Conservation (phyloP, 106 monocot species). For the Apostasia shenzhenica region DNA sequence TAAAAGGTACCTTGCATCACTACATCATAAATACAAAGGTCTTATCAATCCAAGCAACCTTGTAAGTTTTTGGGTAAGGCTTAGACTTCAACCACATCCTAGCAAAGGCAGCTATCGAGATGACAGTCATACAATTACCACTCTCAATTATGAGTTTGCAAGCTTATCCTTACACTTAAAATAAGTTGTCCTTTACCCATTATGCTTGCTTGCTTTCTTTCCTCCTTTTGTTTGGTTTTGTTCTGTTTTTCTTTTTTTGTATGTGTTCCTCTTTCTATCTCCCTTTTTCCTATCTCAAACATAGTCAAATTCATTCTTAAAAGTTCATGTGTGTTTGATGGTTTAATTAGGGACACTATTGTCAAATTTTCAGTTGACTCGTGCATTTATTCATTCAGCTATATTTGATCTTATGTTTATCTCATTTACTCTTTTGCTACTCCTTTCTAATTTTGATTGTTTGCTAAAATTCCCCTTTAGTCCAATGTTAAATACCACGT, state of each 20-base stretch:
- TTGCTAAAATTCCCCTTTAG: background rate
- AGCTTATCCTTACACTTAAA: too few species aligned
- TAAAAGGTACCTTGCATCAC: too few species aligned
- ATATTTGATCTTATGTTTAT: background rate
- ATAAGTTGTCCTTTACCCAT: background rate
- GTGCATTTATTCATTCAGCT: background rate
- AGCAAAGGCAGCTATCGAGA: too few species aligned
- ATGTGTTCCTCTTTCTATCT: background rate
- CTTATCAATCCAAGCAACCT: too few species aligned
- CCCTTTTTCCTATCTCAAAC: background rate
- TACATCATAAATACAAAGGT: too few species aligned
- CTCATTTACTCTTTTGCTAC: background rate
- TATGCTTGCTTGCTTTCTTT: background rate
- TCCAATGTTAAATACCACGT: background rate
- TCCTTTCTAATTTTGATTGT: background rate
- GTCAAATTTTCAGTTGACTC: background rate
- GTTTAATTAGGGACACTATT: background rate
- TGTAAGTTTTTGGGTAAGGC: too few species aligned
- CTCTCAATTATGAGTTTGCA: too few species aligned
- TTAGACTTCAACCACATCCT: too few species aligned
- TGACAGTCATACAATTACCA: too few species aligned
- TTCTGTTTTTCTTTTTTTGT: background rate
- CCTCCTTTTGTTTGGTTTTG: background rate
- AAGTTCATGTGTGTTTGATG: background rate
- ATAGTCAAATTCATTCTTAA: background rate